Evolutionary conservation across 73 alveolate genomes (phyloP), one percentile per base, ranked within the genome.

Genomic region (Paramecium pentaurelia): DNA sequence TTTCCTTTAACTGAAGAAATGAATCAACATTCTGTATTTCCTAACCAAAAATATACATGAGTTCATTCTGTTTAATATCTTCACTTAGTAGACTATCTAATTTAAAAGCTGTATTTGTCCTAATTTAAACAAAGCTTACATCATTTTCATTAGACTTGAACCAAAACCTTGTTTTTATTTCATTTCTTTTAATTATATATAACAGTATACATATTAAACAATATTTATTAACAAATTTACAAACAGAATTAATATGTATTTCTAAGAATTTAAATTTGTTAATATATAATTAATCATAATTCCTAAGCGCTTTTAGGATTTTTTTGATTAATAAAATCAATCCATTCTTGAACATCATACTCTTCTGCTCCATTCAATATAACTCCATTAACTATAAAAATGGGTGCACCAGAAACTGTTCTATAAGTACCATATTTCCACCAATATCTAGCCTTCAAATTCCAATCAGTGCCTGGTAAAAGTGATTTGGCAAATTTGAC

Each of bases 391-490:
- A 36, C 86, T 37, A 89, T 32, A 54, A 89, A 89, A 60, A 71
- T 34, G 51, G 94, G 94, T 16, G 94, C 54, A 4, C 94, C 94
- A 27, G 94, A 77, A 71, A 89, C 45, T 18, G 71, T 58, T 71
- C 94, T 89, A 16, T 64, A 45, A 45, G 75, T 38, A 44, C 92
- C 94, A 27, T 71, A 89, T 73, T 89, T 89, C 92, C 90, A 71
- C 51, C 71, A 40, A 58, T 89, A 71, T 47, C 94, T 77, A 25
- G 92, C 77, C 75, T 89, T n/a, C 36, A 89, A 28, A 44, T 89
- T 83, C 37, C 58, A 40, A 20, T 25, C 47, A 27, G 91, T 44
- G n/a, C 73, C 59, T 38, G 91, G 91, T n/a, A 44, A 28, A 7
- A 80, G 71, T 45, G 91, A 16, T 47, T 47, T 42, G 20, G 73